Conservation (phyloP, 495 filamentous ascomycete species). For the Talaromyces thailandensis region DNA sequence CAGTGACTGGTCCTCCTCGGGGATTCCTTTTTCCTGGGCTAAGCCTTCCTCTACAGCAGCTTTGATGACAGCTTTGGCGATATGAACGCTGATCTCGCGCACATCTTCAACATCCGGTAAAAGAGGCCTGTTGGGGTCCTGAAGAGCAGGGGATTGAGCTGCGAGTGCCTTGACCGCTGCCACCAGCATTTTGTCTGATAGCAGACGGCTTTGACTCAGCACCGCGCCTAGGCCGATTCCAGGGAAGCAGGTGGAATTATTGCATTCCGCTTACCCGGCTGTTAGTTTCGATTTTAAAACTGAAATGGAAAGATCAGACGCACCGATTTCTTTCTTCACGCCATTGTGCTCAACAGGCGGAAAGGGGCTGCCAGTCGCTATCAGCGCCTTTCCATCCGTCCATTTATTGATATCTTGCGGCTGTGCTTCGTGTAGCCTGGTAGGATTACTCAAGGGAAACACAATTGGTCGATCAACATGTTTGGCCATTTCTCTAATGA, state of each 20-base stretch:
- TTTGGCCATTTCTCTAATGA: conserved; percentile 70
- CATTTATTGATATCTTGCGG: conserved; percentile 70
- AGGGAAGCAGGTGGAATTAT: conserved; percentile 82
- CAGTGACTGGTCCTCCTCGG: conserved; percentile 42
- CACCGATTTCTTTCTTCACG: conserved; percentile 53
- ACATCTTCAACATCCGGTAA: conserved; percentile 73
- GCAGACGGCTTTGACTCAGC: conserved; percentile 48
- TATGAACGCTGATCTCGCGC: conserved; percentile 64
- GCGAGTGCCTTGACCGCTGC: conserved; percentile 69
- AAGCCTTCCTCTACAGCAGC: conserved; percentile 61
- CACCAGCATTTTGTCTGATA: conserved; percentile 76
- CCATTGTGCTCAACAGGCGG: conserved; percentile 63
- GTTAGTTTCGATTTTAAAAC: neutral
- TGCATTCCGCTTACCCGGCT: conserved; percentile 60
- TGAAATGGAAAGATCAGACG: conserved; percentile 2
- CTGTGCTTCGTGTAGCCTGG: conserved; percentile 71
- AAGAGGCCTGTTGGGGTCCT: conserved; percentile 46
- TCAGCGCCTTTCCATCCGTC: conserved; percentile 71
- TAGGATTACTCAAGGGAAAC: conserved; percentile 82
- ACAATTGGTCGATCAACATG: conserved; percentile 71
- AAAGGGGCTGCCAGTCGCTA: conserved; percentile 82
- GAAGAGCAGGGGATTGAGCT: conserved; percentile 57
- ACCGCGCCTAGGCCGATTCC: conserved; percentile 78
- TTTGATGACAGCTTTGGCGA: conserved; percentile 72
- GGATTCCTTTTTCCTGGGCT: conserved; percentile 39